A percentile compares a stretch with the other conserved stretches of the same genome.
These are phyloP conservation scores for Amoeboaphelidium occidentale DNA, from an alignment of 371 early-diverging fungal species.

Conservation along the genomic window DNA sequence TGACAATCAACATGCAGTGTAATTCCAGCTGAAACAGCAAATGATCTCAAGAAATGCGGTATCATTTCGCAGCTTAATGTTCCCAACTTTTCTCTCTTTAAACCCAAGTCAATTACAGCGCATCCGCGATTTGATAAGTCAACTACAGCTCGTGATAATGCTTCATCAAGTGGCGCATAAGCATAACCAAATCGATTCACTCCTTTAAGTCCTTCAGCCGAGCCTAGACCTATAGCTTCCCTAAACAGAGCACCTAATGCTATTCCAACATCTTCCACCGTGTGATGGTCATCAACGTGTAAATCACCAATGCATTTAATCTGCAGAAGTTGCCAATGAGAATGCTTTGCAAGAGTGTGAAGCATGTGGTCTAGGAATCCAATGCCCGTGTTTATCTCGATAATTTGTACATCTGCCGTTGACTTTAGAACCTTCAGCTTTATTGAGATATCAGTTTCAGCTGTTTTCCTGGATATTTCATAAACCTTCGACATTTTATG, in stretches of 20 bases:
- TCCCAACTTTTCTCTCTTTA: slow-evolving; percentile 76
- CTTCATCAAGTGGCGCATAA: slow-evolving; percentile 84
- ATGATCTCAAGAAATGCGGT: slow-evolving; percentile 71
- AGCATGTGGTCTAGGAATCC: slow-evolving; percentile 96
- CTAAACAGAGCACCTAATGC: slow-evolving; percentile 79
- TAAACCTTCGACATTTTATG: too few relatives aligned
- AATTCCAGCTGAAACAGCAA: slow-evolving; percentile 70
- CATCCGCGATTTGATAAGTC: slow-evolving; percentile 83
- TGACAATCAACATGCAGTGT: slow-evolving; percentile 86
- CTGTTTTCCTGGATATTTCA: too few relatives aligned
- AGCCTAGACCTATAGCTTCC: slow-evolving; percentile 53
- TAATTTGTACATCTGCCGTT: slow-evolving; percentile 24
- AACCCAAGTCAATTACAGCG: slow-evolving; percentile 47
- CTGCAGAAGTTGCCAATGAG: slow-evolving; percentile 57
- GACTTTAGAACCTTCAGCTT: slow-evolving; percentile 29
- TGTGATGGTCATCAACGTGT: slow-evolving; percentile 91
- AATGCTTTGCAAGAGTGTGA: slow-evolving; percentile 84
- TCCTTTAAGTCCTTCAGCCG: slow-evolving; percentile 20
- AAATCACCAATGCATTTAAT: slow-evolving; percentile 66
- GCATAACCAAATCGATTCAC: slow-evolving; percentile 84
- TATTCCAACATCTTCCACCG: slow-evolving; percentile 83
- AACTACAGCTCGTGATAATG: slow-evolving; percentile 74
- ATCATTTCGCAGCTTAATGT: slow-evolving; percentile 81
- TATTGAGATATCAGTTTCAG: slow-evolving; percentile 69
- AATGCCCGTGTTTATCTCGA: slow-evolving; percentile 67